Conservation (phyloP, 306 rosid genomes). For the Leucaena leucocephala region DNA sequence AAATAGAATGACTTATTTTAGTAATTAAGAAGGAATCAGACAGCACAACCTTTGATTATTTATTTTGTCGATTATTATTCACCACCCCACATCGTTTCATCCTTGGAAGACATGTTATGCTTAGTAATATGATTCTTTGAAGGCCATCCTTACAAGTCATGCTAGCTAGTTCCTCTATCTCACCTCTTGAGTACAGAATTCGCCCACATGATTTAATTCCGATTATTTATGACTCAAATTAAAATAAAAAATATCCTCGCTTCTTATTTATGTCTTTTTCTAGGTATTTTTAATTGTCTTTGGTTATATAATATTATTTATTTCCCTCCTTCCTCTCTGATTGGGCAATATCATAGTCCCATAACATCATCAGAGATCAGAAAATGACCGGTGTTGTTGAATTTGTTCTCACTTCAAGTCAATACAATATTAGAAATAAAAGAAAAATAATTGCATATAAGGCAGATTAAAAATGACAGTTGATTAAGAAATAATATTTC, state of each 20-base stretch:
- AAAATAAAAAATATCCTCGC: background rate
- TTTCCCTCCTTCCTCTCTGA: background rate
- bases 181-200: constrained; percentile 1
- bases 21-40: background rate
- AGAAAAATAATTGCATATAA: background rate
- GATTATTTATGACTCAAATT: background rate
- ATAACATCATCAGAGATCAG: background rate
- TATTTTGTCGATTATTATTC: background rate
- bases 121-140: background rate
- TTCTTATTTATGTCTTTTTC: background rate
- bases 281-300: background rate
- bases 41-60: background rate
- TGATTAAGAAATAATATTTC: background rate
- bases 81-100: background rate
- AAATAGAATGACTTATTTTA: background rate
- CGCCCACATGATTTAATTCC: background rate
- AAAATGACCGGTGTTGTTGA: background rate
- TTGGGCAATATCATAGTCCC: background rate
- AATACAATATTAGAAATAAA: background rate
- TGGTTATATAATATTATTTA: background rate
- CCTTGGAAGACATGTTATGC: constrained; percentile 11
- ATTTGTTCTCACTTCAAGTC: constrained; percentile 1
- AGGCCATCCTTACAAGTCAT: constrained; percentile 23
- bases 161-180: background rate
- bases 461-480: background rate